Base-by-base conservation (phyloP, 1,284 basidiomycete genomes). In the Apiotrichum brassicae region DNA sequence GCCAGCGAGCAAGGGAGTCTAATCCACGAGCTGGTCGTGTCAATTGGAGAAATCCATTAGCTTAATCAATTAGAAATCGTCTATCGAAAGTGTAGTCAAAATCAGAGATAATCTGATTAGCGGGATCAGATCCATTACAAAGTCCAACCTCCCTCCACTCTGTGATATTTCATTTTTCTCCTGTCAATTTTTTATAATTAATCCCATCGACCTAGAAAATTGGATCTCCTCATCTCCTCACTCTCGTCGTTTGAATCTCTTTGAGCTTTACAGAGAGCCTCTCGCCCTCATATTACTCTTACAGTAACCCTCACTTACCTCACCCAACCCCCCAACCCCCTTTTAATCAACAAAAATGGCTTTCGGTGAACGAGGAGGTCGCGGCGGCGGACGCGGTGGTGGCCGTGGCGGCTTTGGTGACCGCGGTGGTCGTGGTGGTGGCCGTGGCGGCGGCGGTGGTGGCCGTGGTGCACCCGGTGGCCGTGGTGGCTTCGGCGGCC, bases 281-380 rank as follows among this genome's bases (percentile, higher is more conserved):
- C 28, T 9, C 28, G 8, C 28, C 28, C 14, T 30, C 28, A 30
- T 30, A n/a, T n/a, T n/a, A n/a, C 38, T 30, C 32, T 23, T 7
- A 36, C 46, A 23, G 37, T 37, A 33, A 13, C 33, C 33, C 36
- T 30, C 28, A 9, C 28, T 9, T 30, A 19, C 3, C 20, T n/a
- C 19, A 19, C 32, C 23, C 14, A 14, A 30, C 40, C 26, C 25
- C 35, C 33, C 6, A 43, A 13, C 26, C 42, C 39, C 30, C 40
- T 37, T 34, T 30, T 18, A 46, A 30, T 35, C 34, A 46, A 43
- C 33, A 36, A 64, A 51, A 61, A 75, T 75, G 73, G 69, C 69
- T 56, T 75, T 73, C 64, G 73, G 73, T 52, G 78, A 74, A 41
- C 73, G 76, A 51, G 75, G 76, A 57, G 77, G 73, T 54, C 65